Percentiles rank a stretch among this genome's conserved stretches.
phyloP scores from a whole-genome alignment of 805 yeast species.

The Barnettozyma sp. region DNA sequence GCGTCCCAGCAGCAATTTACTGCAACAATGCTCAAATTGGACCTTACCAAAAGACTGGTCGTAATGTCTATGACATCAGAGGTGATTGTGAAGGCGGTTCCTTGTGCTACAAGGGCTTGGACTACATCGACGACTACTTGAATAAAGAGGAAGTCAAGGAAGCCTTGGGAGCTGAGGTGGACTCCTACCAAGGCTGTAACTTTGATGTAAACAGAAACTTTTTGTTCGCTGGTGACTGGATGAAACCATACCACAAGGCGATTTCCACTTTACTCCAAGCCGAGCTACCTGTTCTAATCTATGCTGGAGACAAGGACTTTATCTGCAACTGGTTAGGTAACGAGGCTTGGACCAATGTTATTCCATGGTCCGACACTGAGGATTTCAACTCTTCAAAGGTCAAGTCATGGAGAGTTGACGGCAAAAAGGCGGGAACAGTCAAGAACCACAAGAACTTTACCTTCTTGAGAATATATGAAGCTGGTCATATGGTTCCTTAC shows the following conservation, averaged over 20 bases:
- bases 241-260: constrained; percentile 78
- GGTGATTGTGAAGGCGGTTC: constrained; percentile 62
- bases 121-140: constrained; percentile 70
- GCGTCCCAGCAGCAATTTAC: constrained; percentile 87
- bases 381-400: constrained; percentile 42
- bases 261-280: constrained; percentile 66
- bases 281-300: constrained; percentile 75
- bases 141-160: constrained; percentile 69
- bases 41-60: constrained; percentile 78
- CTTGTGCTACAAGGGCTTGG: constrained; percentile 75
- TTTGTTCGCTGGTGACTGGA: constrained; percentile 83
- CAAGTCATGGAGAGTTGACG: constrained; percentile 41
- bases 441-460: constrained; percentile 66
- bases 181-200: constrained; percentile 67
- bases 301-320: constrained; percentile 95
- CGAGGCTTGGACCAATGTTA: constrained; percentile 71
- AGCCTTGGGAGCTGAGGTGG: constrained; percentile 89
- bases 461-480: constrained; percentile 77
- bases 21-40: constrained; percentile 81
- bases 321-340: constrained; percentile 97
- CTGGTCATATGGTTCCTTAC: constrained; percentile 95
- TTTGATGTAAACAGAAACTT: constrained; percentile 74
- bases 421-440: constrained; percentile 57
- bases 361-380: constrained; percentile 58
- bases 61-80: constrained; percentile 88